phyloP scores from a whole-genome alignment of 2,329 filamentous ascomycete species.

The Penicillium olsonii region DNA sequence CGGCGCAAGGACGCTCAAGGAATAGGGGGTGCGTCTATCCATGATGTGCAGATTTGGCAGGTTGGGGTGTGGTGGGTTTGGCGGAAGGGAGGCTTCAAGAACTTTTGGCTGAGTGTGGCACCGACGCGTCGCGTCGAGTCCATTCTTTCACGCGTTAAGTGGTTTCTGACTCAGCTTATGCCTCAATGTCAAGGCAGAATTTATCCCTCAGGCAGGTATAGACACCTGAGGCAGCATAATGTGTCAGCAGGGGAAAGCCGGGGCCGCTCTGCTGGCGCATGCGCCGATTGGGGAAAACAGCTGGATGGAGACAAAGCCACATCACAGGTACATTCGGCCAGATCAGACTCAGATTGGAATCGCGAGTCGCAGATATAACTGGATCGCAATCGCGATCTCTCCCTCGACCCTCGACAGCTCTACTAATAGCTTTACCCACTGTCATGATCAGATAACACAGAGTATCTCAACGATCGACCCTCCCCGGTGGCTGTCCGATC shows the following conservation, averaged over 20 bases:
- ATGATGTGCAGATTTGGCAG: slow-evolving; percentile 50
- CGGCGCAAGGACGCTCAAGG: slow-evolving; percentile 75
- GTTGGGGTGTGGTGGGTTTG: slow-evolving; percentile 16
- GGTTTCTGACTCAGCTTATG: slow-evolving; percentile 27
- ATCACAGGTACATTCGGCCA: slow-evolving; percentile 21
- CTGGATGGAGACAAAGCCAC: slow-evolving; percentile 24
- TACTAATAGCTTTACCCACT: slow-evolving; percentile 24
- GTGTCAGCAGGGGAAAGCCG: slow-evolving; percentile 11
- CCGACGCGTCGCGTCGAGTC: slow-evolving; percentile 39
- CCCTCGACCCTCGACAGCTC: slow-evolving; percentile 7
- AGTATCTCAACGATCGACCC: slow-evolving; percentile 26
- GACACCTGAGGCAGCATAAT: slow-evolving; percentile 7
- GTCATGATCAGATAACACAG: slow-evolving; percentile 40
- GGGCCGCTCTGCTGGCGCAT: slow-evolving; percentile 19
- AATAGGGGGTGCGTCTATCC: slow-evolving; percentile 87
- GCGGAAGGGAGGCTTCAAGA: slow-evolving; percentile 24
- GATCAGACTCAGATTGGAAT: slow-evolving; percentile 2
- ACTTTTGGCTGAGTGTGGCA: slow-evolving; percentile 28
- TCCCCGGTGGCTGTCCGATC: slow-evolving; percentile 35
- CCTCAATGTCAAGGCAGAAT: not conserved
- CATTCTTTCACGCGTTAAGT: slow-evolving; percentile 41
- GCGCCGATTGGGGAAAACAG: slow-evolving; percentile 30
- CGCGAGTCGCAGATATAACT: slow-evolving; percentile 1
- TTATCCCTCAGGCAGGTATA: not conserved
- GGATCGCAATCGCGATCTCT: slow-evolving; percentile 2